Percentiles rank a stretch among this genome's conserved stretches.
phyloP scores from a whole-genome alignment of 345 rosid genomes.

The Jatropha curcas region DNA sequence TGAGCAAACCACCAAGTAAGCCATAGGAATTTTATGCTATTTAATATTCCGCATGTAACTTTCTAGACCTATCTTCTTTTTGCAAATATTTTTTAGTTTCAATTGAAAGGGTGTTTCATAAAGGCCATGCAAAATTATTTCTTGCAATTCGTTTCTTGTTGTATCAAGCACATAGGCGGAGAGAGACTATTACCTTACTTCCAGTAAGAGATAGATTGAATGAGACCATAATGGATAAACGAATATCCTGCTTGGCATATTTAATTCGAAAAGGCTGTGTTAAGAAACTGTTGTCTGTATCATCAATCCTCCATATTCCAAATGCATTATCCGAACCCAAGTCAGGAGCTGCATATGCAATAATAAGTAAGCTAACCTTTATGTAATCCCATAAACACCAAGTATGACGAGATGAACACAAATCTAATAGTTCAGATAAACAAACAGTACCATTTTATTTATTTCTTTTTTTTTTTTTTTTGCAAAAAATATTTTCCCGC shows the following conservation, averaged over 20 bases:
- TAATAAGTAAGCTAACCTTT: not conserved
- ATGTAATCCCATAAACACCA: not conserved
- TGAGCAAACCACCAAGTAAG: too few relatives aligned
- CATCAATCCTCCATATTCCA: slow-evolving; percentile 86
- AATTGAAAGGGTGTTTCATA: not conserved
- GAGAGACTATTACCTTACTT: slow-evolving; percentile 45
- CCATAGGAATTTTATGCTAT: too few relatives aligned
- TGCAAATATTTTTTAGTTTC: too few relatives aligned
- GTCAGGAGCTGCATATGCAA: slow-evolving; percentile 52
- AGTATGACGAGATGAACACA: not conserved
- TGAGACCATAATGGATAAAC: slow-evolving; percentile 68
- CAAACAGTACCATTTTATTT: not conserved
- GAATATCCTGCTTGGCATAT: slow-evolving; percentile 87
- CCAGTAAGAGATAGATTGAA: slow-evolving; percentile 58
- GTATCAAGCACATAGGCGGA: not conserved
- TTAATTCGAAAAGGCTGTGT: slow-evolving; percentile 84
- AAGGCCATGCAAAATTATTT: not conserved
- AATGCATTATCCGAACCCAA: slow-evolving; percentile 48
- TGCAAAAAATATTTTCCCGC: not conserved
- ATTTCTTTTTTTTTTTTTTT: too few relatives aligned
- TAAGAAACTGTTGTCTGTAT: slow-evolving; percentile 71
- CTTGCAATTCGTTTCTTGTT: not conserved
- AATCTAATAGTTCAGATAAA: not conserved
- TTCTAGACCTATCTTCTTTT: too few relatives aligned
- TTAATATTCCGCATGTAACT: too few relatives aligned